These are phyloP conservation scores for Penicillium simplicissimum DNA, from an alignment of 495 filamentous ascomycete genomes.

Conservation along the genomic window DNA sequence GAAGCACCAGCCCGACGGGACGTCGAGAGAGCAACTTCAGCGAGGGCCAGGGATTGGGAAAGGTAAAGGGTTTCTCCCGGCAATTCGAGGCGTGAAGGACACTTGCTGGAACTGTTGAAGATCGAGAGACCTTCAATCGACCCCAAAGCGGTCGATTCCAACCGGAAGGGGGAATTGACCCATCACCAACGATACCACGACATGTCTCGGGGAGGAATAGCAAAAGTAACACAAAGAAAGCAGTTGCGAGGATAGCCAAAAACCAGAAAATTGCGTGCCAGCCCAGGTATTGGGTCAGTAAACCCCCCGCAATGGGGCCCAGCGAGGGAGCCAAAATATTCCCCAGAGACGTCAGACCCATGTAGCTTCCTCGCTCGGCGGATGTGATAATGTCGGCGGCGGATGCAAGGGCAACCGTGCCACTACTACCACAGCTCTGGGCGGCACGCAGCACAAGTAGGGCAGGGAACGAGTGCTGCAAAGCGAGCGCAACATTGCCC, in stretches of 20 bases:
- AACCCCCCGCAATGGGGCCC: slow-evolving; percentile 64
- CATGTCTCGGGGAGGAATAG: slow-evolving; percentile 47
- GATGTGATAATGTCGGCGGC: slow-evolving; percentile 47
- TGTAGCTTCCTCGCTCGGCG: slow-evolving; percentile 49
- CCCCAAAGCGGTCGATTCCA: slow-evolving; percentile 26
- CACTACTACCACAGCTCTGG: slow-evolving; percentile 52
- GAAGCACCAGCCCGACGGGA: slow-evolving; percentile 54
- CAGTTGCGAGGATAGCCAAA: slow-evolving; percentile 55
- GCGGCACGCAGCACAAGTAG: slow-evolving; percentile 50
- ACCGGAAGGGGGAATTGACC: slow-evolving; percentile 24
- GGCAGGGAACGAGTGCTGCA: slow-evolving; percentile 45
- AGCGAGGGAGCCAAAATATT: slow-evolving; percentile 42
- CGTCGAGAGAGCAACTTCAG: slow-evolving; percentile 54
- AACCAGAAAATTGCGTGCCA: slow-evolving; percentile 81
- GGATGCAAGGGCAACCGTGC: slow-evolving; percentile 47
- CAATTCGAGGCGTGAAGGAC: neutral
- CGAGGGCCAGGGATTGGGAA: slow-evolving; percentile 31
- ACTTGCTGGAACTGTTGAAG: slow-evolving; percentile 30
- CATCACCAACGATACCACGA: slow-evolving; percentile 46
- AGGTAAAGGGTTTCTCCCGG: neutral
- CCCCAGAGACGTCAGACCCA: slow-evolving; percentile 41
- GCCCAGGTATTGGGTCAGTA: slow-evolving; percentile 62
- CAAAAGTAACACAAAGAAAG: slow-evolving; percentile 33
- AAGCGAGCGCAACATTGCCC: slow-evolving; percentile 49
- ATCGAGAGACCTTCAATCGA: slow-evolving; percentile 44